Evolutionary conservation across 2,329 filamentous ascomycete species (phyloP), one percentile per base, ranked within the genome.

Genomic region (Stenocarpella maydis): DNA sequence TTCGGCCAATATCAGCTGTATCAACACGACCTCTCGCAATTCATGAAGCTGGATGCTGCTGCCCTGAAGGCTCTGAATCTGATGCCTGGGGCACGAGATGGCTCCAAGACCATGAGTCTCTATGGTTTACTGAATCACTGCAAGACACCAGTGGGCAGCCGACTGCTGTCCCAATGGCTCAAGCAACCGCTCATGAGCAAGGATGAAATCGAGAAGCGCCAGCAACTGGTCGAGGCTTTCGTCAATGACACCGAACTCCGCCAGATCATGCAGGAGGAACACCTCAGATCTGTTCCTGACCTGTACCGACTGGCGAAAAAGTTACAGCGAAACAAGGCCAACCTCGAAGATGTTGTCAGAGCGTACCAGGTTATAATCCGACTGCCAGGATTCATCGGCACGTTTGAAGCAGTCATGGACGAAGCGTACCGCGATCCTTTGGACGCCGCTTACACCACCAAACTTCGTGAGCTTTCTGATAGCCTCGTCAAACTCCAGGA

Each of bases 1-100:
- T 98, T 98, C 79, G 96, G 97, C 3, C 95, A 99, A 77, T 99
- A 97, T 77, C 93, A 95, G 79, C 87, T 99, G 19, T 99, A 98
- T 77, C 96, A 99, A 80, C 96, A 99, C 80, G 96, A 99, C 77
- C 83, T 99, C 53, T 91, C 95, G 2, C 95, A 99, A 76, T 99
- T 94, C 79, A 99, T 99, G 96, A 99, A 98, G 81, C 86, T 99
- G 5, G 96, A 99, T 80, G 94, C 97, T 0, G 94, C 96, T 1
- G 96, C 96, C 0, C 84, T 99, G 52, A 95, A 97, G 76, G 96
- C 96, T 0, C 86, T 99, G 66, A 99, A 99, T 76, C 87, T 99
- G 45, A 98, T 99, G 95, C 97, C 96, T 6, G 95, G 96, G 6
- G 93, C 93, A 0, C 90, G 94, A 73, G 96, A 99, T 77, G 96